A percentile compares a stretch with the other conserved stretches of the same genome.
Conservation (phyloP, 2,329 filamentous ascomycete genomes). For the Dothideomycetes sp. region DNA sequence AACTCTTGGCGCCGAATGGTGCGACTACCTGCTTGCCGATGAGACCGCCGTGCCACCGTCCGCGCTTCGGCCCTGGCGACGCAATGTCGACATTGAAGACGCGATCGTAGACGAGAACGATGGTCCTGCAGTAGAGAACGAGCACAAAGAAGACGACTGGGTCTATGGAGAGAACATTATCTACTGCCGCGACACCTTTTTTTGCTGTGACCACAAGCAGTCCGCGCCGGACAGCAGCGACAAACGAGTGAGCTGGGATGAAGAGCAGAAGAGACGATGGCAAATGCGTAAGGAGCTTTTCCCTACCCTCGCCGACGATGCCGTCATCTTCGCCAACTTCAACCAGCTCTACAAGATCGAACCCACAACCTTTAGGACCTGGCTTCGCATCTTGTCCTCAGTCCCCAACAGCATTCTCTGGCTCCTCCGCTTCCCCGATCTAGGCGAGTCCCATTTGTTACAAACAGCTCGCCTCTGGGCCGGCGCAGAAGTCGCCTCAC, state of each 20-base stretch:
- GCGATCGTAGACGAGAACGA: slow-evolving; percentile 52
- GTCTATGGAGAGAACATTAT: slow-evolving; percentile 96
- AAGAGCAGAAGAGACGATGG: slow-evolving; percentile 76
- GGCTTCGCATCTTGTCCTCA: slow-evolving; percentile 78
- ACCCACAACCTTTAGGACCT: slow-evolving; percentile 88
- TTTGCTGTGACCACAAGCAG: slow-evolving; percentile 94
- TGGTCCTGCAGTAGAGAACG: slow-evolving; percentile 25
- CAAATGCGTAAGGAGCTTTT: slow-evolving; percentile 89
- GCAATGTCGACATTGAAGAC: slow-evolving; percentile 65
- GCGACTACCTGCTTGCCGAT: slow-evolving; percentile 91
- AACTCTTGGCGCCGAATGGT: slow-evolving; percentile 94
- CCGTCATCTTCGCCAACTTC: slow-evolving; percentile 91
- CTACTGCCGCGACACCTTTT: slow-evolving; percentile 89
- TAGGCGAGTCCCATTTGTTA: slow-evolving; percentile 76
- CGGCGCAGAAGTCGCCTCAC: slow-evolving; percentile 68
- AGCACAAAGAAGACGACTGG: slow-evolving; percentile 54
- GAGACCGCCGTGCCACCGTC: slow-evolving; percentile 71
- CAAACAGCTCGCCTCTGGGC: slow-evolving; percentile 77
- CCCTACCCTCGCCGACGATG: slow-evolving; percentile 67
- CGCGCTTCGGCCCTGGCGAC: slow-evolving; percentile 69
- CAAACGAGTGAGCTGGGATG: slow-evolving; percentile 61
- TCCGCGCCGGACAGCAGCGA: slow-evolving; percentile 67
- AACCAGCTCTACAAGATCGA: slow-evolving; percentile 99
- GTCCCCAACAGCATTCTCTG: slow-evolving; percentile 85
- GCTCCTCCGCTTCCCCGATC: slow-evolving; percentile 91